Evolutionary conservation across 768 basidiomycete species (phyloP).

Genomic region (Tulasnella sp.): DNA sequence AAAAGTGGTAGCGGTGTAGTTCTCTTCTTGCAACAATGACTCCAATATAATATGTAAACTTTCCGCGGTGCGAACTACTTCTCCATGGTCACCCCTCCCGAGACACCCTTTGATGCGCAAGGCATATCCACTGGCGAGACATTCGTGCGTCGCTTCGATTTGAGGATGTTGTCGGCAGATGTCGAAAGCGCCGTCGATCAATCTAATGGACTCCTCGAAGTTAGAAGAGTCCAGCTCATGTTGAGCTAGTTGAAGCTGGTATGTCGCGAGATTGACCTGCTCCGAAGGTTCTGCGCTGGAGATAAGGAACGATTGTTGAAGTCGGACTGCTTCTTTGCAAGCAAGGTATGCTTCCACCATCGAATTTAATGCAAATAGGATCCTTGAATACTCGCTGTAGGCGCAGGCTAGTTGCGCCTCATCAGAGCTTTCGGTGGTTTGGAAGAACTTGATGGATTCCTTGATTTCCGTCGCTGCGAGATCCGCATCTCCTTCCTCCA

Average conservation of each 20-base stretch:
- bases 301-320: neutral
- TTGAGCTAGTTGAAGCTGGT: neutral
- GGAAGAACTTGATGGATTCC: neutral
- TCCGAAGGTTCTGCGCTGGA: neutral
- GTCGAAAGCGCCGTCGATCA: neutral
- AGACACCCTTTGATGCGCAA: neutral
- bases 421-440: neutral
- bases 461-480: neutral
- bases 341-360: neutral
- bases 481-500: neutral
- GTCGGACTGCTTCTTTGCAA: neutral
- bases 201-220: neutral
- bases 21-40: neutral
- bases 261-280: neutral
- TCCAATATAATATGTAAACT: neutral
- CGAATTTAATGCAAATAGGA: neutral
- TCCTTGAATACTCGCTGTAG: slow-evolving; percentile 5
- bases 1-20: neutral
- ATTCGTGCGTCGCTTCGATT: neutral
- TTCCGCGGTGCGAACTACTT: neutral
- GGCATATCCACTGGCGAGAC: neutral
- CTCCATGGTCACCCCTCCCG: neutral
- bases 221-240: neutral
- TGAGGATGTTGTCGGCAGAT: neutral
- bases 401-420: neutral